These are phyloP conservation scores for Solanum hybrid DNA, from an alignment of 305 asterid species.

Conservation along the genomic window DNA sequence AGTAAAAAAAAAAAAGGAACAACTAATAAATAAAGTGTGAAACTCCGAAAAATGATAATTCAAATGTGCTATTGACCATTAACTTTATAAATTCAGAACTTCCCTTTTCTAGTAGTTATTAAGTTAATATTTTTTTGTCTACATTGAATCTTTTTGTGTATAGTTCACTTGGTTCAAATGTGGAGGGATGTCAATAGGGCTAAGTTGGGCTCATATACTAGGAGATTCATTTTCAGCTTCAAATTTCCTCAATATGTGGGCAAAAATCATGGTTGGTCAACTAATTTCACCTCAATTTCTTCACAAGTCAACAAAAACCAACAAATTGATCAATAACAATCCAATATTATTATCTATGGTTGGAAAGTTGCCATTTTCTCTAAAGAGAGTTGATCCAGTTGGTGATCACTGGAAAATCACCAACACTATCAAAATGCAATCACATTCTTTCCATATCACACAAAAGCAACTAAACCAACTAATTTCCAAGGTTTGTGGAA, in stretches of 20 bases:
- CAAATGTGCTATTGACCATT: too few relatives aligned
- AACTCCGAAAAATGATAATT: not conserved
- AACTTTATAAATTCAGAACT: too few relatives aligned
- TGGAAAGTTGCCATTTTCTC: constrained; percentile 15
- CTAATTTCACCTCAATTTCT: constrained; percentile 5
- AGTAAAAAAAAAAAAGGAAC: not conserved
- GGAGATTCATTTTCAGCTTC: constrained; percentile 72
- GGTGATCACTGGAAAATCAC: constrained; percentile 46
- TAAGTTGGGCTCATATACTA: constrained; percentile 67
- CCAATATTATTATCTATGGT: not conserved
- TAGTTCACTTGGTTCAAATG: constrained; percentile 69
- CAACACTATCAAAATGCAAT: constrained; percentile 31
- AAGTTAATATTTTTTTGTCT: not conserved
- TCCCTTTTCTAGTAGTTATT: too few relatives aligned
- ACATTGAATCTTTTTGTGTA: not conserved
- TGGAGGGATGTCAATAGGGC: constrained; percentile 66
- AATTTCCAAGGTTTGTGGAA: not conserved
- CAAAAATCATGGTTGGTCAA: constrained; percentile 25
- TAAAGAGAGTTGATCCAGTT: constrained; percentile 32
- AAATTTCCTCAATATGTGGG: constrained; percentile 47
- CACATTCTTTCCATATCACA: constrained; percentile 33
- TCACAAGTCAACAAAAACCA: constrained; percentile 6
- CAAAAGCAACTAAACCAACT: constrained; percentile 13
- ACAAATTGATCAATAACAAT: not conserved
- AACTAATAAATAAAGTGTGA: not conserved